Conservation (phyloP, 768 basidiomycete genomes). For the Epithele typhae region DNA sequence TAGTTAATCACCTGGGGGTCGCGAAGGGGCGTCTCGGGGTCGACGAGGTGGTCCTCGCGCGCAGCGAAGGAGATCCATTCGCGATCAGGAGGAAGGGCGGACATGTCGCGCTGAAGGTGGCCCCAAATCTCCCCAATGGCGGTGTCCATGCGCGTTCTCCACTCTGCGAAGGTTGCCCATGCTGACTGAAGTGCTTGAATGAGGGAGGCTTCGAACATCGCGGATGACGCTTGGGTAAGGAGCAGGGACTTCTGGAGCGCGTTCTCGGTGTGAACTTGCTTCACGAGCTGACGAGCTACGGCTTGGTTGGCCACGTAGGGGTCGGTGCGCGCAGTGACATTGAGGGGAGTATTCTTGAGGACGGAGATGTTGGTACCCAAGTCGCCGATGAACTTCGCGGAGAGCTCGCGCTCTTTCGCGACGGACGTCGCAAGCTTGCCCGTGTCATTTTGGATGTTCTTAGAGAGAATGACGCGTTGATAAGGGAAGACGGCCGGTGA, state of each 20-base stretch:
- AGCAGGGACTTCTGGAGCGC: constrained; percentile 95
- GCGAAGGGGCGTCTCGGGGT: constrained; percentile 92
- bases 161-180: constrained; percentile 96
- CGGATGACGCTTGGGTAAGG: constrained; percentile 97
- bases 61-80: constrained; percentile 98
- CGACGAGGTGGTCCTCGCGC: constrained; percentile 88
- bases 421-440: constrained; percentile 88
- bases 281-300: constrained; percentile 77
- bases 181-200: constrained; percentile 94
- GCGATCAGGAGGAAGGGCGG: constrained; percentile 73
- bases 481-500: too few relatives aligned
- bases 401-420: constrained; percentile 89
- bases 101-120: constrained; percentile 67
- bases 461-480: neutral
- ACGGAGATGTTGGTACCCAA: constrained; percentile 83
- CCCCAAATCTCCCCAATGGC: constrained; percentile 75
- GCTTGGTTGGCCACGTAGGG: constrained; percentile 76
- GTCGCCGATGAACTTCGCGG: constrained; percentile 80
- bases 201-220: constrained; percentile 95
- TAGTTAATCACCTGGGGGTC: constrained; percentile 76
- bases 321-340: constrained; percentile 72
- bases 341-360: constrained; percentile 94
- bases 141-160: constrained; percentile 76
- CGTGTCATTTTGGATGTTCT: constrained; percentile 95
- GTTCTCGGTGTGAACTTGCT: constrained; percentile 97